Evolutionary conservation across 768 basidiomycete genomes (phyloP).

Genomic region (Lepiota subincarnata): DNA sequence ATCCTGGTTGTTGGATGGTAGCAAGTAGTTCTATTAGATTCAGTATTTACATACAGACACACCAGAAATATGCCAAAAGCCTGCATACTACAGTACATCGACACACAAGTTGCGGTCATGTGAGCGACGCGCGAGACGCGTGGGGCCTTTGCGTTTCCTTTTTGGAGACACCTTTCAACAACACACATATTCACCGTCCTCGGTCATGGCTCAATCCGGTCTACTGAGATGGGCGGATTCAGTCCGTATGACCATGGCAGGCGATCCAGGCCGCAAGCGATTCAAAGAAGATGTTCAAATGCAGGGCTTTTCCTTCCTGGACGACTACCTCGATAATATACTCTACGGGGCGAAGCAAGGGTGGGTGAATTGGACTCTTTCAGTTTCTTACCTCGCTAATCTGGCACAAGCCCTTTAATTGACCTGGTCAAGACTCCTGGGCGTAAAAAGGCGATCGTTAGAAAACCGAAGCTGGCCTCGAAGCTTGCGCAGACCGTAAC

Average conservation of each 20-base stretch:
- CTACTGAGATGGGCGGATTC: slow-evolving; percentile 66
- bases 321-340: slow-evolving; percentile 74
- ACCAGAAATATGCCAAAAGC: no score
- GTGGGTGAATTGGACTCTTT: slow-evolving; percentile 32
- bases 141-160: slow-evolving; percentile 1
- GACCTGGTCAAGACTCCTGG: slow-evolving; percentile 84
- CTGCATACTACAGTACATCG: no score
- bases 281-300: slow-evolving; percentile 72
- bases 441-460: slow-evolving; percentile 55
- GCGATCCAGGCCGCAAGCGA: slow-evolving; percentile 64
- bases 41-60: no score
- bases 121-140: slow-evolving; percentile 20
- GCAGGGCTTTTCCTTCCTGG: slow-evolving; percentile 75
- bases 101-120: slow-evolving; percentile 18
- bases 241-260: slow-evolving; percentile 64
- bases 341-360: slow-evolving; percentile 62
- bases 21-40: no score
- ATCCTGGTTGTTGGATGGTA: no score
- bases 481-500: slow-evolving; percentile 40
- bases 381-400: slow-evolving; percentile 1
- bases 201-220: slow-evolving; percentile 41
- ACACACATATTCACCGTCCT: neutral
- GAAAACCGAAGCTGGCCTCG: slow-evolving; percentile 45
- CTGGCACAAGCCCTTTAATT: slow-evolving; percentile 54
- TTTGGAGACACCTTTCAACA: slow-evolving; percentile 1